Base-by-base conservation (phyloP, 306 rosid species). In the Ziziphus jujuba region DNA sequence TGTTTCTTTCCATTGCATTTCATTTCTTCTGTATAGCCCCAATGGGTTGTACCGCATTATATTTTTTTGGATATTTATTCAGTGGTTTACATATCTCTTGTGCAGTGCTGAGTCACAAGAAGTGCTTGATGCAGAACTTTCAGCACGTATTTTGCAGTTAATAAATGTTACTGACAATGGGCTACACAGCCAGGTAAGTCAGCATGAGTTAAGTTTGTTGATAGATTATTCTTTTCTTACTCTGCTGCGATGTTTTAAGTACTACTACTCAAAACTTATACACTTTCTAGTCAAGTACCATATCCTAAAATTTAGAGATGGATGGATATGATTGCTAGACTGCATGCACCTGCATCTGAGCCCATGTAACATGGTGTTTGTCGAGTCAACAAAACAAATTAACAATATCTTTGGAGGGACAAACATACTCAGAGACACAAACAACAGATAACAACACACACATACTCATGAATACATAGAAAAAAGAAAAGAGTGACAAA, bases 111-210 rank as follows among this genome's bases (percentile, higher is more conserved):
- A 92, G 71, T 86, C 97, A 22, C 98, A 90, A 65, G 98, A 92
- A 83, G 89, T 87, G 72, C 91, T 87, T 59, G 98, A 92, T 83
- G 98, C 97, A 3, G 98, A 92, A 84, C 87, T 92, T 66, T 90
- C 98, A 52, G 98, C 98, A 65, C 98, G 97, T 69, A 90, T 92
- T 75, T 80, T 92, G 78, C 98, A 87, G 77, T 73, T 92, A 77
- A 85, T 92, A 73, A 92, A 86, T 76, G 89, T 89, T 63, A 89
- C 91, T 54, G 98, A 92, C 80, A 90, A 81, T 83, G 98, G 98
- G 71, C 79, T 86, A 66, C 98, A 92, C 63, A 80, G 91, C 69
- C 97, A 92, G 98, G 98, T 92, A 87, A 60, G 72, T 70, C 67
- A 31, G 65, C 70, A 36, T 23, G 56, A 74, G 21, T 52, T 67